phyloP scores from a whole-genome alignment of 2,329 filamentous ascomycete genomes.

The Orbilia oligospora region DNA sequence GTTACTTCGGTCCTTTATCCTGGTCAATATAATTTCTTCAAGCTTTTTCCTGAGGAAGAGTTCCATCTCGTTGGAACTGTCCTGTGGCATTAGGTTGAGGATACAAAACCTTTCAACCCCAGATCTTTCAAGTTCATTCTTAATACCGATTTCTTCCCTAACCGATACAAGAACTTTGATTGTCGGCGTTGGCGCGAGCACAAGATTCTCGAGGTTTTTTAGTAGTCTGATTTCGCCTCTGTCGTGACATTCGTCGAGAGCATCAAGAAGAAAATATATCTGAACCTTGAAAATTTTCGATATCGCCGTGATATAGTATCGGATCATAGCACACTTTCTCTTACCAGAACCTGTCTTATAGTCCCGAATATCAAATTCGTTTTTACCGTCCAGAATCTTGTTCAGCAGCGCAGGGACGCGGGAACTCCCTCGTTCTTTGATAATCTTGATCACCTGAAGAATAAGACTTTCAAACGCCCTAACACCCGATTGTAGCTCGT shows the following conservation, averaged over 20 bases:
- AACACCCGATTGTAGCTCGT: background rate
- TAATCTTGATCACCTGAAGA: background rate
- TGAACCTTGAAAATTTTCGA: background rate
- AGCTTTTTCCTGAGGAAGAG: background rate
- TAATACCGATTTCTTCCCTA: background rate
- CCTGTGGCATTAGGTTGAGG: background rate
- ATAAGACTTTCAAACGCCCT: background rate
- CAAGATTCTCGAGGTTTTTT: background rate
- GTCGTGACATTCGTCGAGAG: slow-evolving; percentile 12
- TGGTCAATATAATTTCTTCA: background rate
- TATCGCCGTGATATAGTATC: background rate
- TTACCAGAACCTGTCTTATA: background rate
- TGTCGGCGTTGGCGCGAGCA: background rate
- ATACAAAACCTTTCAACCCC: background rate
- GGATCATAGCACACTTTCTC: background rate
- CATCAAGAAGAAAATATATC: slow-evolving; percentile 13
- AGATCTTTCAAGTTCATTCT: background rate
- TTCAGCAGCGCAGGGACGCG: no score
- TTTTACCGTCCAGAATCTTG: no score
- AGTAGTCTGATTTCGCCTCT: background rate
- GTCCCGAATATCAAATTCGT: background rate
- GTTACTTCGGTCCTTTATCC: background rate
- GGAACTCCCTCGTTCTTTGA: background rate
- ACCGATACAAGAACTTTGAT: slow-evolving; percentile 8
- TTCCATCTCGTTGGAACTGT: background rate